Evolutionary conservation across 352 stramenopile genomes (phyloP).

Genomic region (Phytophthora kernoviae): DNA sequence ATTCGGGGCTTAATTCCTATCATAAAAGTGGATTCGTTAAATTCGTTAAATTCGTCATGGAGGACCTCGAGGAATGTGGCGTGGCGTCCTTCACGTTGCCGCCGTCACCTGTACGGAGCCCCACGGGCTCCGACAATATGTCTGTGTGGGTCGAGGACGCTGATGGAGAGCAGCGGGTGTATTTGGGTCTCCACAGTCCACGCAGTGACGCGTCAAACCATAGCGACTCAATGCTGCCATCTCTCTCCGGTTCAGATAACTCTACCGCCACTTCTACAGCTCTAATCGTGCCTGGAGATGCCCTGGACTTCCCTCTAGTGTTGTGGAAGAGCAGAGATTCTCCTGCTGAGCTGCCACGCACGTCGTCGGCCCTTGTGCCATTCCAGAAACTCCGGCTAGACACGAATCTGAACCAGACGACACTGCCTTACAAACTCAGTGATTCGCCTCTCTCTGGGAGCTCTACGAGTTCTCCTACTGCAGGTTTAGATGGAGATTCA

Average conservation of each 20-base stretch:
- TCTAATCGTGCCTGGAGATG: slow-evolving; percentile 9
- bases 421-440: slow-evolving; percentile 45
- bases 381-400: slow-evolving; percentile 86
- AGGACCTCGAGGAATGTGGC: slow-evolving; percentile 11
- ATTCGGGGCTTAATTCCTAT: no score
- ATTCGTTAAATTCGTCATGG: slow-evolving; percentile 10
- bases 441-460: slow-evolving; percentile 19
- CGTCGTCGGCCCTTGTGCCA: slow-evolving; percentile 68
- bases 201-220: not conserved
- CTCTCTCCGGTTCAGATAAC: not conserved
- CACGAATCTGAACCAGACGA: slow-evolving; percentile 78
- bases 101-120: slow-evolving; percentile 60
- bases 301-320: slow-evolving; percentile 64
- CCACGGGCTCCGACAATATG: slow-evolving; percentile 52
- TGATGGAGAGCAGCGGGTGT: slow-evolving; percentile 53
- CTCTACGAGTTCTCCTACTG: slow-evolving; percentile 17
- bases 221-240: not conserved
- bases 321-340: slow-evolving; percentile 36
- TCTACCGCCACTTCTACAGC: not conserved
- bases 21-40: no score
- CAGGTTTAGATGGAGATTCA: slow-evolving; percentile 27
- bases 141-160: slow-evolving; percentile 62
- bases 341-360: slow-evolving; percentile 12
- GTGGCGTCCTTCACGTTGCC: slow-evolving; percentile 72
- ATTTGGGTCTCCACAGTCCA: slow-evolving; percentile 36